Conservation (phyloP, 495 filamentous ascomycete species). For the Barbatosphaeria neglecta region DNA sequence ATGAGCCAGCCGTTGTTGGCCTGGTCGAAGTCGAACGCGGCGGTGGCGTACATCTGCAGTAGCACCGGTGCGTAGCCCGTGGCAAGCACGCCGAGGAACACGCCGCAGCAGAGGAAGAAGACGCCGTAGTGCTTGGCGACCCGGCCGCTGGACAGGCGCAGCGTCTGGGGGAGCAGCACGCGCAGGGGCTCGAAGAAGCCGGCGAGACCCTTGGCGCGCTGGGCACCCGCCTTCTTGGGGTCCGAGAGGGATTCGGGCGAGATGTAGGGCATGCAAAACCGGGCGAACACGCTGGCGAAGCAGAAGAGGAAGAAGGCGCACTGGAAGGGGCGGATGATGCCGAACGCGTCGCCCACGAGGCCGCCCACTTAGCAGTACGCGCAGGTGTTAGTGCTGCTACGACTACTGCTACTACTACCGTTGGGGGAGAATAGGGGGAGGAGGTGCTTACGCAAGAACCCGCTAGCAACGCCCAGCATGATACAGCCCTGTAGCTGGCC, state of each 20-base stretch:
- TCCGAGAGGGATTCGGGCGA: slow-evolving; percentile 18
- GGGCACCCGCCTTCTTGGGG: slow-evolving; percentile 16
- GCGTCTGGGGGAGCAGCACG: slow-evolving; percentile 35
- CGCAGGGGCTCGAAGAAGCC: slow-evolving; percentile 43
- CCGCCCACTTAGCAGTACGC: slow-evolving; percentile 32
- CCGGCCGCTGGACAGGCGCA: slow-evolving; percentile 27
- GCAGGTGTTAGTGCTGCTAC: not conserved
- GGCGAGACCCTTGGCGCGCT: slow-evolving; percentile 17
- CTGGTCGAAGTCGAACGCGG: slow-evolving; percentile 40
- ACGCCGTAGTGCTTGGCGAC: slow-evolving; percentile 37
- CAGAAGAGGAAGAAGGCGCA: slow-evolving; percentile 37
- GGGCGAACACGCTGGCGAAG: slow-evolving; percentile 22
- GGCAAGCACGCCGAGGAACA: slow-evolving; percentile 44
- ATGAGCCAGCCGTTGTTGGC: slow-evolving; percentile 42
- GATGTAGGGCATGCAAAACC: slow-evolving; percentile 28
- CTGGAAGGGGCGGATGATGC: slow-evolving; percentile 41
- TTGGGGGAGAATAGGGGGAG: not conserved
- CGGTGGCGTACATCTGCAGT: slow-evolving; percentile 43
- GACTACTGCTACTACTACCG: too few relatives aligned
- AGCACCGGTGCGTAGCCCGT: slow-evolving; percentile 42
- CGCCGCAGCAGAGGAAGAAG: slow-evolving; percentile 38
- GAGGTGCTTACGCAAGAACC: slow-evolving; percentile 29
- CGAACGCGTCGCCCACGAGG: slow-evolving; percentile 37
- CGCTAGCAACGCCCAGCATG: slow-evolving; percentile 44
- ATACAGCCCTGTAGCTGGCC: slow-evolving; percentile 42